Base-by-base conservation (phyloP, 2,329 filamentous ascomycete species). In the Cladophialophora exuberans region DNA sequence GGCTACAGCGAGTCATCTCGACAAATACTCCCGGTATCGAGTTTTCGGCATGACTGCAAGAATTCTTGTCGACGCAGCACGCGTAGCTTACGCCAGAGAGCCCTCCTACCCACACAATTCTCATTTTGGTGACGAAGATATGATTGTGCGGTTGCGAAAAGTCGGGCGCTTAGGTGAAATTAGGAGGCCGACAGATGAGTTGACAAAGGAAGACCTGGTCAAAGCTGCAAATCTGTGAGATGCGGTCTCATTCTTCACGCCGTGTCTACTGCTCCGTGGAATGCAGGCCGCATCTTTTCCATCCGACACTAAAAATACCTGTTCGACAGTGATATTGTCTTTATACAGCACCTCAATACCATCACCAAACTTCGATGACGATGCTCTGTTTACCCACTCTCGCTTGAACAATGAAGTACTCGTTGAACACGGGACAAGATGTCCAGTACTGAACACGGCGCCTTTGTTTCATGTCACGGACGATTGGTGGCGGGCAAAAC, bases 21-120 rank as follows among this genome's bases (percentile, higher is more conserved):
- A 82, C 54, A 76, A 70, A 7, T 62, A 79, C 39, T 74, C 74
- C 36, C 78, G 88, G 31, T 96, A 94, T 73, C 85, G 88, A 63
- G 91, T 97, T 3, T 97, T 92, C 82, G 93, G 93, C 13, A 93
- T 97, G 90, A 97, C 93, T 49, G 93, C 90, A 2, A 79, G 90
- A 48, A 93, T 97, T 51, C 71, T 97, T 51, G 89, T 97, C 4
- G 93, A 97, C 73, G 87, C 88, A 3, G 92, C 93, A 28, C 79
- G 89, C 59, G 80, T 96, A 15, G 93, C 92, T 17, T 97, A 94
- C 69, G 87, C 75, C 2, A 82, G 88, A 73, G 84, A 89, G 68
- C 93, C 93, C 3, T 87, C 90, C 68, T 96, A 96, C 70, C 90
- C 95, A 75, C 83, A 83, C 65, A 83, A 84, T 58, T 77, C 76